Percentiles rank a stretch among this genome's conserved stretches.
phyloP scores from a whole-genome alignment of 495 filamentous ascomycete genomes.

The Tuber microsphaerosporum region DNA sequence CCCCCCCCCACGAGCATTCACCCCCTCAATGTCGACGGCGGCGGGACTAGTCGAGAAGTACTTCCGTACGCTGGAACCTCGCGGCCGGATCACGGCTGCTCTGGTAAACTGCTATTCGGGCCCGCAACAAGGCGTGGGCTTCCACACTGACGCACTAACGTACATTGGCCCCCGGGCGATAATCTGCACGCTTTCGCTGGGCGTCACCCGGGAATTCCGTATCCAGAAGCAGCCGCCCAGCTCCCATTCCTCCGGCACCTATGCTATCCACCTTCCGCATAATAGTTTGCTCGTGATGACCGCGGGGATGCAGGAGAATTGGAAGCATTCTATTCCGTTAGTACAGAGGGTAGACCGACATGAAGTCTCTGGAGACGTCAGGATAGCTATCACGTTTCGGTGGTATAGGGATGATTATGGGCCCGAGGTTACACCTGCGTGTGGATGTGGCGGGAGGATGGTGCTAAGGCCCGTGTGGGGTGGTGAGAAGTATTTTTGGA shows the following conservation, averaged over 20 bases:
- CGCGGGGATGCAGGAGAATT: constrained; percentile 77
- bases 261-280: constrained; percentile 85
- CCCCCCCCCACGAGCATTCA: constrained; percentile 27
- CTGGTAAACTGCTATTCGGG: constrained; percentile 92
- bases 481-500: constrained; percentile 86
- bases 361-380: constrained; percentile 64
- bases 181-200: constrained; percentile 84
- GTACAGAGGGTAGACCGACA: constrained; percentile 71
- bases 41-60: constrained; percentile 53
- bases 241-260: constrained; percentile 66
- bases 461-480: constrained; percentile 67
- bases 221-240: constrained; percentile 48
- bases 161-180: constrained; percentile 82
- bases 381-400: constrained; percentile 93
- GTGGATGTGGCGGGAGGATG: constrained; percentile 48
- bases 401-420: constrained; percentile 70
- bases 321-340: constrained; percentile 72
- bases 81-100: constrained; percentile 80
- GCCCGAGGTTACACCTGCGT: constrained; percentile 59
- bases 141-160: constrained; percentile 84
- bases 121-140: constrained; percentile 72
- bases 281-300: constrained; percentile 93
- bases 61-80: constrained; percentile 64
- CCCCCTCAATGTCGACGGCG: constrained; percentile 16
- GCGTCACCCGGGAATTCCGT: constrained; percentile 84